Evolutionary conservation across 2,329 filamentous ascomycete species (phyloP).

Genomic region (Calycina marina): DNA sequence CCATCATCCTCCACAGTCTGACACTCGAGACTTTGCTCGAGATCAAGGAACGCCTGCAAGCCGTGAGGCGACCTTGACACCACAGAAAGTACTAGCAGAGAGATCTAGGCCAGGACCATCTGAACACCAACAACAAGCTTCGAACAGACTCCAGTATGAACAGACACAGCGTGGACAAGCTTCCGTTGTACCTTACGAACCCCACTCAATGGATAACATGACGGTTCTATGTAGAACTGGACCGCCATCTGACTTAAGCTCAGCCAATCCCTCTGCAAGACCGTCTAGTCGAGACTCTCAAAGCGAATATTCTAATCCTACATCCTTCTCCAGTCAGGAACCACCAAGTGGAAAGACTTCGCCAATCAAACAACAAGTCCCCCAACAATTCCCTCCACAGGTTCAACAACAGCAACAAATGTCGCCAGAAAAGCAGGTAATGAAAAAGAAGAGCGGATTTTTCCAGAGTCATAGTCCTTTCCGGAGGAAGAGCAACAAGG

Average conservation of each 20-base stretch:
- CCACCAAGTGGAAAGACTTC: conserved; percentile 60
- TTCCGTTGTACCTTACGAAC: conserved; percentile 69
- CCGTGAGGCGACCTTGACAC: conserved; percentile 33
- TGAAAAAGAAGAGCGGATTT: conserved; percentile 65
- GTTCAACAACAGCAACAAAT: no score
- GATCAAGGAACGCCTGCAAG: conserved; percentile 29
- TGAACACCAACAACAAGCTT: conserved; percentile 12
- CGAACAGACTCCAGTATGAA: conserved; percentile 13
- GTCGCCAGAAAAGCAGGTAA: conserved; percentile 47
- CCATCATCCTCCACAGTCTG: conserved; percentile 48
- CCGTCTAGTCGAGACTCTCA: conserved; percentile 77
- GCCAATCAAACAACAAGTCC: conserved; percentile 56
- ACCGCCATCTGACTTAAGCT: conserved; percentile 54
- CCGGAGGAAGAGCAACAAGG: conserved; percentile 72
- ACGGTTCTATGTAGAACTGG: conserved; percentile 86
- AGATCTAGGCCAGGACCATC: conserved; percentile 12
- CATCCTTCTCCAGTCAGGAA: conserved; percentile 77
- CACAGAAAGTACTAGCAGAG: conserved; percentile 30
- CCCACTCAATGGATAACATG: conserved; percentile 91
- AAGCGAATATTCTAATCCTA: conserved; percentile 82
- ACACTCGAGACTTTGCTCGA: conserved; percentile 45
- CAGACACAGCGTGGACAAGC: conserved; percentile 44
- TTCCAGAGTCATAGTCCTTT: conserved; percentile 92
- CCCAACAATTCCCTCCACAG: conserved; percentile 15
- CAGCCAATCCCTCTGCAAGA: conserved; percentile 44